Evolutionary conservation across 306 rosid genomes (phyloP), one percentile per base, ranked within the genome.

Genomic region (Benincasa hispida): DNA sequence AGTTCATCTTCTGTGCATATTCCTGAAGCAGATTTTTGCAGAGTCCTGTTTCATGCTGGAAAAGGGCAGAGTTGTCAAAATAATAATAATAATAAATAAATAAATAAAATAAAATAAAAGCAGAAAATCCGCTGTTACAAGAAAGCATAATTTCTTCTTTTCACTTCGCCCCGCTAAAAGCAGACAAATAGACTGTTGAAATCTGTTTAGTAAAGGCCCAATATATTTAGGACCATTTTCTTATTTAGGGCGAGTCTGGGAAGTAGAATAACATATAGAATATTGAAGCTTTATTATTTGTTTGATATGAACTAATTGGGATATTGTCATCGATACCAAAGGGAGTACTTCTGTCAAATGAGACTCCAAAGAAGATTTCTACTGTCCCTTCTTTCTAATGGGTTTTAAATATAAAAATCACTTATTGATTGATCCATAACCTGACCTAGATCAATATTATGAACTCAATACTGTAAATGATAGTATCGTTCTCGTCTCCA

Each of bases 11-110:
- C 81, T 94, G 98, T 4, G 98, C 97, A 82, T 91, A 94, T 81
- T 94, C 98, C 85, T 94, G 98, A 63, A 94, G 98, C 82, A 94
- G 86, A 86, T 94, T 94, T 86, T 94, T 94, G 96, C 98, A 94
- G 5, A 94, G 80, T 84, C 98, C 98, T 51, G 94, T 91, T 84
- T 94, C 97, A 79, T 90, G 92, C 98, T 93, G 88, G 65, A 70
- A 25, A 47, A 70, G 25, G n/a, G 57, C 18, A 51, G 25, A 48
- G 24, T 45, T 66, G 76, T 25, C 39, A 79, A 53, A 41, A n/a
- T 32, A 32, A 32, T 32, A 32, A 32, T 32, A 32, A 32, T 32
- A 28, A 28, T 28, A 9, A 7, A 6, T 24, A 79, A 72, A 82
- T 83, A 61, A 57, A 17, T 24, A 68, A 45, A 28, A 27, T 8